These are phyloP conservation scores for Kodamaea hsintzibuensis DNA, from an alignment of 805 yeast genomes.

Conservation along the genomic window DNA sequence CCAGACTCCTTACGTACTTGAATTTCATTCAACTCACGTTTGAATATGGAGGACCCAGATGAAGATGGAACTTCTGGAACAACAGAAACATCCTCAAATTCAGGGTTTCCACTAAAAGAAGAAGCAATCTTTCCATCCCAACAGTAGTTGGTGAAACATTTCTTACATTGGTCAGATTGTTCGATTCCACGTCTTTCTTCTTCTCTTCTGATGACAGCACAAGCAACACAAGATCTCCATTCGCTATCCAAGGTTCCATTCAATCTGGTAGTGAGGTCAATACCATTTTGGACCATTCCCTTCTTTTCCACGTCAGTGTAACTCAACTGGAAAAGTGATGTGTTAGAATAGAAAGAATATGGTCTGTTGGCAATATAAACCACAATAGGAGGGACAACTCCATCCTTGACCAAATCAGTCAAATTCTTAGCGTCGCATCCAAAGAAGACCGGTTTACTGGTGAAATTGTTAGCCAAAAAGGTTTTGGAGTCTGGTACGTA, in stretches of 20 bases:
- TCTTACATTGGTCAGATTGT: constrained; percentile 67
- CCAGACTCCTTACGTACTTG: not conserved
- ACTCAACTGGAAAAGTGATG: constrained; percentile 68
- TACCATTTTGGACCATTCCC: constrained; percentile 71
- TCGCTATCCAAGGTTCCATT: constrained; percentile 68
- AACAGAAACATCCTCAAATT: not conserved
- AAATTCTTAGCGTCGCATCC: constrained; percentile 74
- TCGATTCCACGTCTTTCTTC: constrained; percentile 64
- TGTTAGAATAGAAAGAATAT: constrained; percentile 63
- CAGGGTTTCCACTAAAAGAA: not conserved
- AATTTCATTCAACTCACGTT: not conserved
- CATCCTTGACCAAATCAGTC: constrained; percentile 47
- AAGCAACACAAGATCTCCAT: constrained; percentile 75
- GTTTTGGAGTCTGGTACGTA: constrained; percentile 72
- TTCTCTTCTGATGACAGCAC: constrained; percentile 79
- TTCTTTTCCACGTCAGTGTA: constrained; percentile 59
- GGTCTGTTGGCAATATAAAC: constrained; percentile 79
- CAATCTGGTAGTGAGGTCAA: constrained; percentile 62
- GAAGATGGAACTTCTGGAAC: not conserved
- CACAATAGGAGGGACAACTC: constrained; percentile 64
- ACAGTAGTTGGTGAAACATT: constrained; percentile 73
- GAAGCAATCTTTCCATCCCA: constrained; percentile 55
- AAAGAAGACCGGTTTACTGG: constrained; percentile 73
- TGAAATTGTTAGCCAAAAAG: constrained; percentile 59
- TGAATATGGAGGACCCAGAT: not conserved